phyloP scores from a whole-genome alignment of 495 filamentous ascomycete species.

The Aspergillus indologenus region DNA sequence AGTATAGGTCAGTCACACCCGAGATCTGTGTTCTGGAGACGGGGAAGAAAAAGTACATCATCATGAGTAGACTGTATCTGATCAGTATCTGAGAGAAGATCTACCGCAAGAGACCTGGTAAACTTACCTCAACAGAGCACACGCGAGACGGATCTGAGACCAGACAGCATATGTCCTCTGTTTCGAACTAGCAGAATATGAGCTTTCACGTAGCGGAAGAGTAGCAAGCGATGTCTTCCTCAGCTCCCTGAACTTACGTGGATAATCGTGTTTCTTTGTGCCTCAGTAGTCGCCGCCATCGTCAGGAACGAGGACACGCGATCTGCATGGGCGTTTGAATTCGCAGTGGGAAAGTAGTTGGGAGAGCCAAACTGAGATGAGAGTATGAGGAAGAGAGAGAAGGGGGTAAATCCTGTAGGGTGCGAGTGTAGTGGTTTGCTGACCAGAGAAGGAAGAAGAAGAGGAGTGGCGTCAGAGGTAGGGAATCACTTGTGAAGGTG shows the following conservation, averaged over 20 bases:
- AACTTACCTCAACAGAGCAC: slow-evolving; percentile 25
- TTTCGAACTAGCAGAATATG: slow-evolving; percentile 18
- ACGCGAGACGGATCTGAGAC: slow-evolving; percentile 27
- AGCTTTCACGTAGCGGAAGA: neutral
- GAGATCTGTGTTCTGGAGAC: neutral
- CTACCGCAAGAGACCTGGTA: neutral
- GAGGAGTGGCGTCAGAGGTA: no score
- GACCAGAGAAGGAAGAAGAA: no score
- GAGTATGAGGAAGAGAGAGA: no score
- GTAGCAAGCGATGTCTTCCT: neutral
- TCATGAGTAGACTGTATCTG: slow-evolving; percentile 21
- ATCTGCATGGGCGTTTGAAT: no score
- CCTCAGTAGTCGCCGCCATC: neutral
- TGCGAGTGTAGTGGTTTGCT: no score
- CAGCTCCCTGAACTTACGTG: neutral
- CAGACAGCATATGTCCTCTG: slow-evolving; percentile 27
- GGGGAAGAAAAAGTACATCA: slow-evolving; percentile 19
- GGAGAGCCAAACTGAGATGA: neutral
- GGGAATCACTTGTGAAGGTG: no score
- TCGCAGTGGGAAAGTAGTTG: neutral
- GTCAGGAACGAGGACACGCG: neutral
- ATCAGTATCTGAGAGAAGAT: slow-evolving; percentile 1
- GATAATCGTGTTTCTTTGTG: neutral
- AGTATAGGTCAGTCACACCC: slow-evolving; percentile 8
- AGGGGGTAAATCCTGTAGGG: no score